These are phyloP conservation scores for Firmiana major DNA, from an alignment of 345 rosid genomes.

Conservation along the genomic window DNA sequence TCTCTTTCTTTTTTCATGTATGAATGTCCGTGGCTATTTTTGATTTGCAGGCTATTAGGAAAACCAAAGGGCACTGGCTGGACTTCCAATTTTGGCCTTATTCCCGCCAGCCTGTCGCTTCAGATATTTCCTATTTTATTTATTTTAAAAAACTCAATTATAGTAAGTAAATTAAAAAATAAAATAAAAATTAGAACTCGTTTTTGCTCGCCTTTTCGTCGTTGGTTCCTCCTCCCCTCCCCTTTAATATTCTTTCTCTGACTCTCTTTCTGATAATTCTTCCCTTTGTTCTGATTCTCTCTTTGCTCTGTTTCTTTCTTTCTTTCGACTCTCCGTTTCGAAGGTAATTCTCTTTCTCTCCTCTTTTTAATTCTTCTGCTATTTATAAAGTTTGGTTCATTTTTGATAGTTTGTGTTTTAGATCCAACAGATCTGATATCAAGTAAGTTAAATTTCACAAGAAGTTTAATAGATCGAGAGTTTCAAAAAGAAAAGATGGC, in stretches of 20 bases:
- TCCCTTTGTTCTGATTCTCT: conserved; percentile 1
- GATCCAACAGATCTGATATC: not conserved
- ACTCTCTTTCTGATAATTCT: not conserved
- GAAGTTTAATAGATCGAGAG: not conserved
- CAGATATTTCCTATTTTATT: conserved; percentile 11
- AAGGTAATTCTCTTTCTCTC: not conserved
- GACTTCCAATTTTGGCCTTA: not conserved
- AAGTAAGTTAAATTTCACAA: not conserved
- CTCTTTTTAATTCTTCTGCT: not conserved
- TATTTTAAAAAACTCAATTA: not conserved
- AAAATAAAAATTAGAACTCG: not conserved
- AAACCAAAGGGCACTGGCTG: not conserved
- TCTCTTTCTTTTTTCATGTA: not conserved
- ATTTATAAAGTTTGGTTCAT: not conserved
- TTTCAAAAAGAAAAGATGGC: conserved; percentile 27
- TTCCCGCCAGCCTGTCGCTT: conserved; percentile 16
- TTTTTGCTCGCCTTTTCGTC: conserved; percentile 19
- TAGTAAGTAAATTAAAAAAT: not conserved
- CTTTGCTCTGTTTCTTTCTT: not conserved
- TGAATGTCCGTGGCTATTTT: conserved; percentile 14
- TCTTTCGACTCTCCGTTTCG: conserved; percentile 10
- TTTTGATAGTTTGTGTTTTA: conserved; percentile 13
- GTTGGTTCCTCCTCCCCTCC: conserved; percentile 19
- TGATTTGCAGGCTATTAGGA: not conserved
- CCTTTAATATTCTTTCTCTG: conserved; percentile 2